Percentiles rank a stretch among this genome's conserved stretches.
Evolutionary conservation across 768 basidiomycete genomes (phyloP).

Genomic region (Clavulina sp.): DNA sequence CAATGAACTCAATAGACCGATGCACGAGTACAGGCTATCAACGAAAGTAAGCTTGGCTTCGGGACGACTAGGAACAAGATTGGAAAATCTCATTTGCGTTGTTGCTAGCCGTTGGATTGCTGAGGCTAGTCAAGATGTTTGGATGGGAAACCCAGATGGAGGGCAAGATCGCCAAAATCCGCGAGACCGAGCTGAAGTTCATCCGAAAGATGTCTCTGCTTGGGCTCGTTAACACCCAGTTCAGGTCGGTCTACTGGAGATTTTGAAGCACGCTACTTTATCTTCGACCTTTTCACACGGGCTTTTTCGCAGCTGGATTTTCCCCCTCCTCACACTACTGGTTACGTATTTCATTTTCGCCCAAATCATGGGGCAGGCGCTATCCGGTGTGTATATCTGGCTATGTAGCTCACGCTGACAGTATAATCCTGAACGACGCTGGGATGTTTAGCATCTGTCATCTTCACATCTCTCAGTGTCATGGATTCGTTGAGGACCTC

Average conservation of each 20-base stretch:
- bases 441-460: no score
- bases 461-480: conserved; percentile 23
- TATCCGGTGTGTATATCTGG: no score
- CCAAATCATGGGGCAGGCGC: conserved; percentile 21
- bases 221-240: conserved; percentile 26
- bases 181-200: conserved; percentile 41
- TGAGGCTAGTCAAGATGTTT: conserved; percentile 57
- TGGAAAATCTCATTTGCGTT: neutral
- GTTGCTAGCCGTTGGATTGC: conserved; percentile 32
- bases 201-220: conserved; percentile 37
- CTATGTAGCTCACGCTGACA: no score
- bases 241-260: conserved; percentile 31
- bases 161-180: conserved; percentile 33
- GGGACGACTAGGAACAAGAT: no score
- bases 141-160: conserved; percentile 33
- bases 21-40: conserved; percentile 39
- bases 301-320: conserved; percentile 26
- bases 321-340: conserved; percentile 37
- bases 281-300: neutral
- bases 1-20: conserved; percentile 27
- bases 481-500: no score
- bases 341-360: conserved; percentile 13
- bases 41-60: conserved; percentile 31
- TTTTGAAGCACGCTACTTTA: conserved; percentile 23
- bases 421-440: no score